These are phyloP conservation scores for Xenosphaeropsis pyriputrescens DNA, from an alignment of 2,329 filamentous ascomycete genomes.

Conservation along the genomic window DNA sequence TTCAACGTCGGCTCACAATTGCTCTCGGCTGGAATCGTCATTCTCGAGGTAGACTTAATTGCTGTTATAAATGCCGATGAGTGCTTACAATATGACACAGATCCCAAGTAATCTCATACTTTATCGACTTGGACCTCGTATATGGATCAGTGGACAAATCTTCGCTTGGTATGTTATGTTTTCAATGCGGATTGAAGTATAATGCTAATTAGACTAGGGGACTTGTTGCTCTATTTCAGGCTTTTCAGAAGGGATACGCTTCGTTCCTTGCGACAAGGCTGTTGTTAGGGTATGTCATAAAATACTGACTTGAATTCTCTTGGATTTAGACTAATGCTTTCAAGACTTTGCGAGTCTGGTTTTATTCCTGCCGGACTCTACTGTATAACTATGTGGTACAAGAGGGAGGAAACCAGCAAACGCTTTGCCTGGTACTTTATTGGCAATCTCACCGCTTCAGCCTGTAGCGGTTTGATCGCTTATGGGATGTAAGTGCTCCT, in stretches of 20 bases:
- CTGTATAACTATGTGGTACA: slow-evolving; percentile 32
- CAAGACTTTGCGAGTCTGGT: slow-evolving; percentile 19
- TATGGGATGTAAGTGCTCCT: slow-evolving; percentile 26
- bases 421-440: slow-evolving; percentile 29
- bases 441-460: slow-evolving; percentile 26
- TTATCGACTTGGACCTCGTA: slow-evolving; percentile 12
- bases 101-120: slow-evolving; percentile 15
- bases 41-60: slow-evolving; percentile 8
- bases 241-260: slow-evolving; percentile 21
- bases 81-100: neutral
- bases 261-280: slow-evolving; percentile 22
- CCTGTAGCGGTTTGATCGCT: slow-evolving; percentile 24
- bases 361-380: slow-evolving; percentile 31
- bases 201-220: slow-evolving; percentile 10
- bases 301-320: neutral
- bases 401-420: slow-evolving; percentile 27
- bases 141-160: neutral
- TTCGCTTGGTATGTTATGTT: neutral
- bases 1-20: slow-evolving; percentile 14
- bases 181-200: neutral
- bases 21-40: slow-evolving; percentile 14
- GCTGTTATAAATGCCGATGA: no score
- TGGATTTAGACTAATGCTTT: neutral
- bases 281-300: slow-evolving; percentile 19
- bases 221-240: slow-evolving; percentile 23